Base-by-base conservation (phyloP, 192 early-diverging fungal species). In the Jimgerdemannia lactiflua region DNA sequence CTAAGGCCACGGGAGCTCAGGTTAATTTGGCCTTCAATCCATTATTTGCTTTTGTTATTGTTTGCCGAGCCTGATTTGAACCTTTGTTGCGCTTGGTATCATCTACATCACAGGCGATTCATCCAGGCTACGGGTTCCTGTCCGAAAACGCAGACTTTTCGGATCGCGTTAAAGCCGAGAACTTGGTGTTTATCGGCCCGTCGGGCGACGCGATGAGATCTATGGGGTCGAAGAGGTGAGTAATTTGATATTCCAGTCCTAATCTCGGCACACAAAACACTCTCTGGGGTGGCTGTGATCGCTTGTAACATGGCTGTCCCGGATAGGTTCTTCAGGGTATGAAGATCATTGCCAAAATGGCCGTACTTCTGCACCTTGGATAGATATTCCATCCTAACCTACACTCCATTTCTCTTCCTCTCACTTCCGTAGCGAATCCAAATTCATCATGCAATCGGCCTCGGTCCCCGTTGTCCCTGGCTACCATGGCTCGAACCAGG, bases 41-140 rank as follows among this genome's bases (percentile, higher is more conserved):
- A 59, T 59, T 14, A 29, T 29, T 29, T 29, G 0, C 29, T 29
- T 29, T 29, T 29, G 29, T 29, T 29, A 29, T 29, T 29, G 29
- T 29, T 29, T 29, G 29, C 29, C 29, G 29, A 29, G 29, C 29
- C 29, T 29, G 29, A 29, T 29, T 29, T 29, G 29, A 29, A 29
- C 29, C 1, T 29, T 29, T 29, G 29, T 29, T 29, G 29, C 42
- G 18, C 19, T 44, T 67, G 64, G 43, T 65, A 54, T 43, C 7
- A n/a, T 4, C 54, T 9, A 20, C 64, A n/a, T 3, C 41, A 9
- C 78, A 94, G 87, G 97, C 96, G 39, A 92, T 99, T 71, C 97
- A 99, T 74, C 97, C 97, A 0, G 97, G 97, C 43, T 99, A 97
- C 82, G 97, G 97, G 11, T 99, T 99, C 81, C 85, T 99, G 64